Conservation (phyloP, 139 green algal genomes). For the Mychonastes homosphaera region DNA sequence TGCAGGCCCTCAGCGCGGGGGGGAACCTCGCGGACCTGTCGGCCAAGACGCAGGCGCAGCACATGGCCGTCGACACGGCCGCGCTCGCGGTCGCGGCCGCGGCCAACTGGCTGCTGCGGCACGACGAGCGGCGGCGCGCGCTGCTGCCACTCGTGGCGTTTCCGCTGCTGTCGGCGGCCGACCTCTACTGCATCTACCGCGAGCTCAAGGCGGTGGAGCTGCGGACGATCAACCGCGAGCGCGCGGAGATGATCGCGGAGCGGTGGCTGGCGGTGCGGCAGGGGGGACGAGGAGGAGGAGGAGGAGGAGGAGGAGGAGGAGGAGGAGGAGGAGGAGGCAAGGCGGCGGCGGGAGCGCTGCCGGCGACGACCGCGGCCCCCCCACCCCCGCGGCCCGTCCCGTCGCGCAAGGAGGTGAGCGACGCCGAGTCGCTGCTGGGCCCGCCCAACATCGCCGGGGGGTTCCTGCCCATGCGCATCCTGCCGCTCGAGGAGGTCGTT, state of each 20-base stretch:
- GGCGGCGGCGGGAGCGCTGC: neutral
- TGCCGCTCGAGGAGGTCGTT: slow-evolving; percentile 15
- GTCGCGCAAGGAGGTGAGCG: slow-evolving; percentile 25
- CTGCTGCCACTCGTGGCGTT: slow-evolving; percentile 49
- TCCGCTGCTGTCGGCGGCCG: slow-evolving; percentile 45
- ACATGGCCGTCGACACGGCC: slow-evolving; percentile 84
- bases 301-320: slow-evolving; percentile 2
- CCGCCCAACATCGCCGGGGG: slow-evolving; percentile 27
- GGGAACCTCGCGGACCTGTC: slow-evolving; percentile 91
- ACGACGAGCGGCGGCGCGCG: slow-evolving; percentile 16
- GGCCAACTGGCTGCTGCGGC: slow-evolving; percentile 21
- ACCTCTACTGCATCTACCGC: slow-evolving; percentile 60
- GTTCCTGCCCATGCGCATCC: slow-evolving; percentile 26
- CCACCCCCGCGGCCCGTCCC: slow-evolving; percentile 1
- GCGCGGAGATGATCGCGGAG: slow-evolving; percentile 65
- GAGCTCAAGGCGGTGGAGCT: slow-evolving; percentile 73
- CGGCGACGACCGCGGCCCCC: neutral
- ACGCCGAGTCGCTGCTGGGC: slow-evolving; percentile 37
- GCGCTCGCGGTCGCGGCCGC: slow-evolving; percentile 48
- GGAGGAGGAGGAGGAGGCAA: neutral
- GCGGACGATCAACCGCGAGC: slow-evolving; percentile 72
- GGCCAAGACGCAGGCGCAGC: slow-evolving; percentile 81
- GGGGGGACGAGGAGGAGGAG: slow-evolving; percentile 17
- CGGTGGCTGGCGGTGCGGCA: slow-evolving; percentile 41
- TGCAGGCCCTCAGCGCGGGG: slow-evolving; percentile 59